These are phyloP conservation scores for Phialemonium atrogriseum DNA, from an alignment of 2,329 filamentous ascomycete species.

Conservation along the genomic window DNA sequence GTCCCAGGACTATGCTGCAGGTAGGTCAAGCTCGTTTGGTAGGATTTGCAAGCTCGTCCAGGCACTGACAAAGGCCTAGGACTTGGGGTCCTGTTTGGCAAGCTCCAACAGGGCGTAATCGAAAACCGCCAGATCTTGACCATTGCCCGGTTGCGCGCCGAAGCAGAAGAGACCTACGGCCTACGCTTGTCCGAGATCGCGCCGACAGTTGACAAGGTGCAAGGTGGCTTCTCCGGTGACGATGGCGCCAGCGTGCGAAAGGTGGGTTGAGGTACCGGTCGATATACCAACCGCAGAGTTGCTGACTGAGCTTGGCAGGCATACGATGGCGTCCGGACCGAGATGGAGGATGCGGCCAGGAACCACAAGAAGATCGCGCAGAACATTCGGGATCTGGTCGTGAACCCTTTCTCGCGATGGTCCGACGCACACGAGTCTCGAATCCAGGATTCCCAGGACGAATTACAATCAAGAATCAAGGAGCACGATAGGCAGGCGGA, in stretches of 20 bases:
- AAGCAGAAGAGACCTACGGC: slow-evolving; percentile 88
- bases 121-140: slow-evolving; percentile 93
- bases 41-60: too few species aligned
- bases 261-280: slow-evolving; percentile 56
- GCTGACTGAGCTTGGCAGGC: slow-evolving; percentile 48
- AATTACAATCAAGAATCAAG: slow-evolving; percentile 85
- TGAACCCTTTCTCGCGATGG: slow-evolving; percentile 91
- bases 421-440: slow-evolving; percentile 89
- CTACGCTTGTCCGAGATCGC: slow-evolving; percentile 74
- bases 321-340: slow-evolving; percentile 83
- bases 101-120: slow-evolving; percentile 90
- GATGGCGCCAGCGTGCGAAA: slow-evolving; percentile 95
- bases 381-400: slow-evolving; percentile 91
- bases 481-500: slow-evolving; percentile 89
- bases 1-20: slow-evolving; percentile 95
- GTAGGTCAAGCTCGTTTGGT: slow-evolving; percentile 34
- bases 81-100: slow-evolving; percentile 87
- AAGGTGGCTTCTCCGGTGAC: slow-evolving; percentile 78
- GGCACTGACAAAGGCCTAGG: slow-evolving; percentile 36
- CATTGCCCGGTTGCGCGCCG: slow-evolving; percentile 86
- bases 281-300: slow-evolving; percentile 2
- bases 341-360: slow-evolving; percentile 85
- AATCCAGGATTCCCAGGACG: slow-evolving; percentile 89
- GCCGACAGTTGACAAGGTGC: slow-evolving; percentile 70
- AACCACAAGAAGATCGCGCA: slow-evolving; percentile 94